Conservation (phyloP, 1,284 basidiomycete genomes). For the Fomitopsis pinicola region DNA sequence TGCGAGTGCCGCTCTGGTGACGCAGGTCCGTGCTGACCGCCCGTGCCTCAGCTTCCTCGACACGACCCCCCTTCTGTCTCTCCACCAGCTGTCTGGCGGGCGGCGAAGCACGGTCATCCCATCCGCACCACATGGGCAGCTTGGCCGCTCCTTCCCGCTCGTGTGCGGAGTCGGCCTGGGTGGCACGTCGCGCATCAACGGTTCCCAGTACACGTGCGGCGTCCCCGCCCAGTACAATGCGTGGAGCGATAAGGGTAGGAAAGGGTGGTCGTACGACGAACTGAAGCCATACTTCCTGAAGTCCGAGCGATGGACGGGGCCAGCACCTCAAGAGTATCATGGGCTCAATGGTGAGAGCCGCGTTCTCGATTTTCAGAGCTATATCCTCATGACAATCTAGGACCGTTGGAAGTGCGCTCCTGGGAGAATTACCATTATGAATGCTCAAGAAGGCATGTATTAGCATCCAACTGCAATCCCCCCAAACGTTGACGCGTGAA, state of each 20-base stretch:
- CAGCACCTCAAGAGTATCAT: constrained; percentile 1
- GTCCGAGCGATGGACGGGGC: constrained; percentile 3
- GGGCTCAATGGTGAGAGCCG: neutral
- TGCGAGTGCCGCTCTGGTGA: neutral
- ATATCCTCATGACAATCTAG: neutral
- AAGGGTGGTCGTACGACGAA: neutral
- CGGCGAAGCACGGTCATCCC: neutral
- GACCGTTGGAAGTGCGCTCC: neutral
- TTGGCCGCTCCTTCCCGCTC: constrained; percentile 2
- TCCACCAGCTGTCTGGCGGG: neutral
- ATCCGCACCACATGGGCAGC: neutral
- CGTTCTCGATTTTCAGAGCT: no score
- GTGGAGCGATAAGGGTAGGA: constrained; percentile 2
- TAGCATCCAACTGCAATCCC: neutral
- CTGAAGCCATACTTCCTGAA: constrained; percentile 3
- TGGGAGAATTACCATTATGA: neutral
- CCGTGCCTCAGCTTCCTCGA: neutral
- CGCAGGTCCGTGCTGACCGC: neutral
- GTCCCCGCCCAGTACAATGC: constrained; percentile 4
- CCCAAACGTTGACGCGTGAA: neutral
- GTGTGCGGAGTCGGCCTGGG: neutral
- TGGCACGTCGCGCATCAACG: constrained; percentile 5
- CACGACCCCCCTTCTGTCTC: neutral
- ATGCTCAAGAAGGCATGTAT: neutral
- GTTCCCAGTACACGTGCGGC: constrained; percentile 5